Conservation (phyloP, 2,329 filamentous ascomycete genomes). For the Fusarium palustre region DNA sequence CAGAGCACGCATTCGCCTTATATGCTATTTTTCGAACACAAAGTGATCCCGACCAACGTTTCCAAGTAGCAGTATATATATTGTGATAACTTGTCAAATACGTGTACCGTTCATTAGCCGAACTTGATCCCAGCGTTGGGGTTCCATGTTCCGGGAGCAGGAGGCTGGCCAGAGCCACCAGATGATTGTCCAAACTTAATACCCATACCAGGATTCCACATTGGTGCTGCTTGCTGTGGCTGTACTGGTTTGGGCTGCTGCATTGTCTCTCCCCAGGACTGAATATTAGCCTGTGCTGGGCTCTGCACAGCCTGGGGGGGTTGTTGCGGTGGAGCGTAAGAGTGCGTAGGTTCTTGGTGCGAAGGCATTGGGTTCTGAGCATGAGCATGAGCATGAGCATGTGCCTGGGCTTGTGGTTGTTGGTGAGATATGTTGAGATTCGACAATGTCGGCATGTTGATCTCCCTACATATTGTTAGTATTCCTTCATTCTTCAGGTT, state of each 20-base stretch:
- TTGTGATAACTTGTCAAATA: conserved; percentile 1
- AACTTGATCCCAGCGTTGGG: conserved; percentile 69
- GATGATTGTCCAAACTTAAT: conserved; percentile 76
- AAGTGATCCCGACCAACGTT: neutral
- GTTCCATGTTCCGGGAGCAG: conserved; percentile 65
- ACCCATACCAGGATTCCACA: conserved; percentile 83
- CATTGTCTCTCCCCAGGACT: conserved; percentile 69
- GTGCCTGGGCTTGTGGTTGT: conserved; percentile 29
- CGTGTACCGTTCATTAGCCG: conserved; percentile 49
- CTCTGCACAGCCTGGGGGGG: conserved; percentile 43
- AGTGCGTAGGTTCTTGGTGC: conserved; percentile 25
- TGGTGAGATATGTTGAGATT: conserved; percentile 56
- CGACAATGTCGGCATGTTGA: conserved; percentile 64
- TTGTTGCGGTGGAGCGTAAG: conserved; percentile 28
- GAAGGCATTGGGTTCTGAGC: conserved; percentile 35
- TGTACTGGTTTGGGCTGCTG: conserved; percentile 66
- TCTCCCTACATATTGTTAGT: conserved; percentile 54
- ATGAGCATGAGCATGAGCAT: conserved; percentile 23
- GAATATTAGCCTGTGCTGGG: conserved; percentile 63
- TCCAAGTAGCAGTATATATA: conserved; percentile 10
- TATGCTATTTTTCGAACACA: conserved; percentile 4
- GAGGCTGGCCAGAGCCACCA: conserved; percentile 44
- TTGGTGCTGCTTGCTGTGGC: conserved; percentile 51
- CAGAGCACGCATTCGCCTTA: conserved; percentile 13
- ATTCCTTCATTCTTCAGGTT: neutral